Conservation (phyloP, 1,284 basidiomycete species). For the Rhodotorula sp. region DNA sequence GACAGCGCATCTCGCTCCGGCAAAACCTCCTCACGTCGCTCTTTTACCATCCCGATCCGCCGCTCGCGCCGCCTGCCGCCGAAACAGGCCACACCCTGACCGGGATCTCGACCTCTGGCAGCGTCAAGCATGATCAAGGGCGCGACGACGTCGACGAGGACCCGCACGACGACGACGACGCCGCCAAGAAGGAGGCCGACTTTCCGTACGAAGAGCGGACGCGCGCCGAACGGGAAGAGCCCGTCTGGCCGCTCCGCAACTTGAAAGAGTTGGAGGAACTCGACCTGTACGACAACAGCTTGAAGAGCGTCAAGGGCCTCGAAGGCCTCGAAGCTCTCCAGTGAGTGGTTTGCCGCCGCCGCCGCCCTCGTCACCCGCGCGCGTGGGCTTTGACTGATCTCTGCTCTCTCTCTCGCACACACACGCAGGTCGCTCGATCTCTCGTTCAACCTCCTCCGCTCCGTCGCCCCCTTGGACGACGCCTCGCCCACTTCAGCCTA, state of each 20-base stretch:
- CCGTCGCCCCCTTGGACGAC: slow-evolving; percentile 60
- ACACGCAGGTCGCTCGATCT: slow-evolving; percentile 72
- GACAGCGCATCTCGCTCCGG: slow-evolving; percentile 78
- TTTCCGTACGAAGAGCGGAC: slow-evolving; percentile 31
- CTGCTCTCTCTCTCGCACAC: too few relatives aligned
- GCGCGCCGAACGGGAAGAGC: slow-evolving; percentile 57
- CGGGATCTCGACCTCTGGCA: not conserved
- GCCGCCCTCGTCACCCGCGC: not conserved
- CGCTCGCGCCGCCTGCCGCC: not conserved
- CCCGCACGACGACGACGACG: slow-evolving; percentile 37
- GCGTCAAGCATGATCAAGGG: not conserved
- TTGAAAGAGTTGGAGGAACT: slow-evolving; percentile 76
- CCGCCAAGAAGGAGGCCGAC: slow-evolving; percentile 40
- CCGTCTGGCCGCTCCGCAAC: slow-evolving; percentile 55
- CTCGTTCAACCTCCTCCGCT: slow-evolving; percentile 86
- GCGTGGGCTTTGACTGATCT: not conserved
- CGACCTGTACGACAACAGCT: slow-evolving; percentile 92
- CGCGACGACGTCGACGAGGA: slow-evolving; percentile 37
- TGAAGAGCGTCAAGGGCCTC: slow-evolving; percentile 72
- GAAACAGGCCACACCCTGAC: not conserved
- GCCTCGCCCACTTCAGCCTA: slow-evolving; percentile 60
- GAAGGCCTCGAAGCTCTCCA: slow-evolving; percentile 62
- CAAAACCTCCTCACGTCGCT: slow-evolving; percentile 81
- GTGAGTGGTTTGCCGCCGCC: slow-evolving; percentile 55
- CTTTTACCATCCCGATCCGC: slow-evolving; percentile 31